Base-by-base conservation (phyloP, 2,329 filamentous ascomycete species). In the Paecilomyces sp. region DNA sequence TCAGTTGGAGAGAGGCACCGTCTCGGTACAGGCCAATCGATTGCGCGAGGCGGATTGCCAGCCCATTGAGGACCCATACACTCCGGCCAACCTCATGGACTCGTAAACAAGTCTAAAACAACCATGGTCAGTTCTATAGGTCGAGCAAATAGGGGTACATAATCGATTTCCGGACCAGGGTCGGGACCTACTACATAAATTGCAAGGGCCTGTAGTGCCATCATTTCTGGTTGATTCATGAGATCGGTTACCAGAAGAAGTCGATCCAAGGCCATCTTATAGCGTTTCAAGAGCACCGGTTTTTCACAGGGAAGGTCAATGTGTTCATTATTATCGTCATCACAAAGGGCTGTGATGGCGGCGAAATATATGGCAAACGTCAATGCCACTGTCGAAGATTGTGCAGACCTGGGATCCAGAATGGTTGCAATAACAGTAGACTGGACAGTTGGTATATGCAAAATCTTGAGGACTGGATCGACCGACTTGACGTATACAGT, bases 11-110 rank as follows among this genome's bases (percentile, higher is more conserved):
- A 62, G 85, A 84, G 13, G 74, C 74, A 3, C 83, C 83, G 61
- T 87, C 85, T 56, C 84, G 77, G 65, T 88, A 85, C 3, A 87
- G 75, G 1, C 85, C 84, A 18, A 88, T 74, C 0, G 83, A 82
- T 62, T 86, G 82, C 0, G 82, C 81, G 63, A 87, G 85, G 15
- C 84, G 75, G 15, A 87, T 80, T 1, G 81, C 78, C 11, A 87
- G 72, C 2, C 85, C 85, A 1, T 80, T 84, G 64, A 87, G 70
- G 7, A 83, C 33, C 83, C 84, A 87, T 54, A 77, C 72, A 54
- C 74, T 75, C 13, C 74, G 66, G 11, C 73, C 71, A 59, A 75
- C 74, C 58, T 77, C 75, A 51, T 77, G 71, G 30, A 81, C 76
- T 13, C 84, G 79, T 50, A 85, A 73, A 54, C 83, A 81, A 1